These are phyloP conservation scores for Neurospora sp. DNA, from an alignment of 495 filamentous ascomycete genomes.

Conservation along the genomic window DNA sequence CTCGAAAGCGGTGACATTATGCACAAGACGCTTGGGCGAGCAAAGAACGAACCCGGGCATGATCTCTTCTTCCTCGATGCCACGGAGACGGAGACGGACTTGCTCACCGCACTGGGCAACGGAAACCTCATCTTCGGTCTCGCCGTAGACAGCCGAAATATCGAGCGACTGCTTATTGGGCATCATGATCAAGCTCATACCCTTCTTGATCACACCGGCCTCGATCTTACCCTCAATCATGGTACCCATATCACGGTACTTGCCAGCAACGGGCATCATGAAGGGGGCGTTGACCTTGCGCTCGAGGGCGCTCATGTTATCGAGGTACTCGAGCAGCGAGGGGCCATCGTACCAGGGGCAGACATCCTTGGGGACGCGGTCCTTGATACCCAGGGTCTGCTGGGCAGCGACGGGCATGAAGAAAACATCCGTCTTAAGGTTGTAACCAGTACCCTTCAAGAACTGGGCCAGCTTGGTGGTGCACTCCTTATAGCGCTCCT, in stretches of 20 bases:
- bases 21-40: conserved; percentile 80
- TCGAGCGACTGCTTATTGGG: conserved; percentile 74
- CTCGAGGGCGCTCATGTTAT: conserved; percentile 81
- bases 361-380: conserved; percentile 67
- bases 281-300: conserved; percentile 96
- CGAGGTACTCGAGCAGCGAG: conserved; percentile 90
- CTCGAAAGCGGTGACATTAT: conserved; percentile 84
- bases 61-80: conserved; percentile 96
- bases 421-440: conserved; percentile 76
- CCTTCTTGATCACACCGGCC: conserved; percentile 81
- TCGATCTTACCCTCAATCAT: conserved; percentile 97
- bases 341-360: conserved; percentile 80
- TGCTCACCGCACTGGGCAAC: conserved; percentile 86
- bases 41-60: conserved; percentile 92
- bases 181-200: conserved; percentile 78
- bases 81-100: conserved; percentile 81
- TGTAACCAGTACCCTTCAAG: conserved; percentile 85
- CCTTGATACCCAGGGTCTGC: conserved; percentile 73
- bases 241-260: conserved; percentile 96
- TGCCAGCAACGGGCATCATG: conserved; percentile 96
- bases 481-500: conserved; percentile 86
- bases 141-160: conserved; percentile 79
- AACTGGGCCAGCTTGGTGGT: conserved; percentile 79
- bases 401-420: conserved; percentile 98
- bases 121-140: conserved; percentile 85